A percentile compares a stretch with the other conserved stretches of the same genome.
Evolutionary conservation across 352 stramenopile genomes (phyloP).

Genomic region (Pythium pectinolyticum): DNA sequence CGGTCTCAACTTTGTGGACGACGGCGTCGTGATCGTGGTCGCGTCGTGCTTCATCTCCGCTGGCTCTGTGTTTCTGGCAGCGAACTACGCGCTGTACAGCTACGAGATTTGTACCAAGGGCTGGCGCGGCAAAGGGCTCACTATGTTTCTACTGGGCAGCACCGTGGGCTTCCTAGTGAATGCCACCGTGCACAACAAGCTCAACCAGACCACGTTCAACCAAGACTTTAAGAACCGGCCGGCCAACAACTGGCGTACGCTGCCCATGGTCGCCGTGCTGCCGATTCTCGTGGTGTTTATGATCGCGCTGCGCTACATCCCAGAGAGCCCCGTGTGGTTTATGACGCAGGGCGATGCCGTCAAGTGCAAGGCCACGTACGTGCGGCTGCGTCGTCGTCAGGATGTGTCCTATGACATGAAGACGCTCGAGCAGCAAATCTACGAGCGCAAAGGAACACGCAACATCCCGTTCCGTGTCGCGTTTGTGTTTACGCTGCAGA

Average conservation of each 20-base stretch:
- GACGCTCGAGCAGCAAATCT: slow-evolving; percentile 56
- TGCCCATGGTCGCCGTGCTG: slow-evolving; percentile 61
- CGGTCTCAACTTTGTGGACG: slow-evolving; percentile 59
- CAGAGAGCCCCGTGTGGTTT: slow-evolving; percentile 78
- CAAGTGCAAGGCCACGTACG: slow-evolving; percentile 51
- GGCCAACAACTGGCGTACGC: slow-evolving; percentile 58
- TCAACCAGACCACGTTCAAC: slow-evolving; percentile 33
- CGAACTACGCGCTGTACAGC: slow-evolving; percentile 81
- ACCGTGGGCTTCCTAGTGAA: slow-evolving; percentile 73
- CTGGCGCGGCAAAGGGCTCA: slow-evolving; percentile 84
- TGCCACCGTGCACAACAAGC: slow-evolving; percentile 52
- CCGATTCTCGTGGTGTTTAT: slow-evolving; percentile 63
- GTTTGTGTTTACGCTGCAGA: slow-evolving; percentile 62
- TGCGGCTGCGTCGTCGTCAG: slow-evolving; percentile 62
- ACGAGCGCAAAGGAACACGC: slow-evolving; percentile 40
- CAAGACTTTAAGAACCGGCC: slow-evolving; percentile 43
- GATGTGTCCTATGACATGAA: slow-evolving; percentile 68
- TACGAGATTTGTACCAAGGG: slow-evolving; percentile 87
- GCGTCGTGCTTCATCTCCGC: slow-evolving; percentile 51
- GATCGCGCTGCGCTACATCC: slow-evolving; percentile 61
- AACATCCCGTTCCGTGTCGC: slow-evolving; percentile 65
- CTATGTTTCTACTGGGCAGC: slow-evolving; percentile 75
- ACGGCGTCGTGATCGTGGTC: slow-evolving; percentile 51
- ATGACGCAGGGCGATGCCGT: slow-evolving; percentile 44
- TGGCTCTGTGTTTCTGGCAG: slow-evolving; percentile 65